Evolutionary conservation across 257 asterid species (phyloP).

Genomic region (Hygrophila difformis): DNA sequence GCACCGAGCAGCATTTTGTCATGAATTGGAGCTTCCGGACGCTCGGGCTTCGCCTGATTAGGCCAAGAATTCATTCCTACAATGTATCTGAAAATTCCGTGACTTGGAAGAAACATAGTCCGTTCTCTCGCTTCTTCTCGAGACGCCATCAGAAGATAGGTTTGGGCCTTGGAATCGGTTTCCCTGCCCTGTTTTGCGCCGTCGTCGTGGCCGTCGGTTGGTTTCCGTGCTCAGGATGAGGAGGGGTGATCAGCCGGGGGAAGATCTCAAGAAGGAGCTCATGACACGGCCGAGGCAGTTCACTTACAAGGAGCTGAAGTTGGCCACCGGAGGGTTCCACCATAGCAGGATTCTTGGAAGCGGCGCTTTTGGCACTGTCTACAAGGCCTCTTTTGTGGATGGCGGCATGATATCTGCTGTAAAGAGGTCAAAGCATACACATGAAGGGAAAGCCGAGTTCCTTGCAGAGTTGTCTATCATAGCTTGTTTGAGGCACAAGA

Average conservation of each 20-base stretch:
- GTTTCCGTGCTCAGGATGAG: conserved; percentile 41
- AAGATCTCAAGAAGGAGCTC: conserved; percentile 44
- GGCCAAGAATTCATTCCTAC: conserved; percentile 50
- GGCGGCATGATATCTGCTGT: conserved; percentile 53
- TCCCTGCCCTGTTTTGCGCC: conserved; percentile 49
- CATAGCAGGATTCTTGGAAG: conserved; percentile 64
- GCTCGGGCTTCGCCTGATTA: conserved; percentile 34
- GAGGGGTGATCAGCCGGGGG: conserved; percentile 40
- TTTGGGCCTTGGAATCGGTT: conserved; percentile 67
- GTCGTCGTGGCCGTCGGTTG: conserved; percentile 42
- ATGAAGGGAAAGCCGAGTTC: conserved; percentile 77
- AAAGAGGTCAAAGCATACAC: conserved; percentile 75
- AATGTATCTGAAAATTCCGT: conserved; percentile 66
- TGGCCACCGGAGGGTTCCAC: conserved; percentile 78
- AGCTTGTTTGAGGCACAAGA: conserved; percentile 85
- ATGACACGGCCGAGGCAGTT: conserved; percentile 71
- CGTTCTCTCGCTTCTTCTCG: conserved; percentile 38
- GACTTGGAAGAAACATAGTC: conserved; percentile 27
- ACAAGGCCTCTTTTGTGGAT: conserved; percentile 51
- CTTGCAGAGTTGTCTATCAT: conserved; percentile 72
- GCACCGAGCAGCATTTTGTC: conserved; percentile 65
- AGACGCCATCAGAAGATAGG: conserved; percentile 38
- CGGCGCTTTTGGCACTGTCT: conserved; percentile 91
- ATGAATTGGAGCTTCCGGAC: conserved; percentile 82
- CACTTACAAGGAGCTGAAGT: conserved; percentile 53